These are phyloP conservation scores for Paramyrothecium roridum DNA, from an alignment of 2,329 filamentous ascomycete species.

Conservation along the genomic window DNA sequence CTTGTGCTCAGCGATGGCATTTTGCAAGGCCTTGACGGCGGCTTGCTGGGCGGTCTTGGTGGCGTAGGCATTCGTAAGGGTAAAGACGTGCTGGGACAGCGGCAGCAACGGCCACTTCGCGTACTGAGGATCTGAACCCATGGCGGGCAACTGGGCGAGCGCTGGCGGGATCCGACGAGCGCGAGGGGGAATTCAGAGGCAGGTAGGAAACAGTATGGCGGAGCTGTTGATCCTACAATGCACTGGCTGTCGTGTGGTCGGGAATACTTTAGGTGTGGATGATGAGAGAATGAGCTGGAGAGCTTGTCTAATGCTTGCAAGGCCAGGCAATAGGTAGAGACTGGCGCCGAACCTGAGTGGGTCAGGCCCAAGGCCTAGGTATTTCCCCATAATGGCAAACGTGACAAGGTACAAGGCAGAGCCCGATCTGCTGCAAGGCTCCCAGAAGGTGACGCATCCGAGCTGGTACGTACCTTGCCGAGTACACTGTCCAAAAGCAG, in stretches of 20 bases:
- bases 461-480: background rate
- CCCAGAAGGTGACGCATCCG: slow-evolving; percentile 25
- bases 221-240: slow-evolving; percentile 6
- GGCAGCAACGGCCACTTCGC: slow-evolving; percentile 80
- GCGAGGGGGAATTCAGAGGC: slow-evolving; percentile 10
- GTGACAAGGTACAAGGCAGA: background rate
- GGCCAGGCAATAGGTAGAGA: background rate
- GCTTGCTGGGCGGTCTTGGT: slow-evolving; percentile 63
- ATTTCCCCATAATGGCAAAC: slow-evolving; percentile 14
- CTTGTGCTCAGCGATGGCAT: slow-evolving; percentile 79
- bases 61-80: slow-evolving; percentile 77
- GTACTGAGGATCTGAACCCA: slow-evolving; percentile 80
- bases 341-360: background rate
- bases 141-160: slow-evolving; percentile 37
- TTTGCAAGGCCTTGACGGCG: slow-evolving; percentile 71
- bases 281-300: background rate
- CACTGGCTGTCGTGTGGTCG: background rate
- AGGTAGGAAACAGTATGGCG: background rate
- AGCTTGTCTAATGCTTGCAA: slow-evolving; percentile 4
- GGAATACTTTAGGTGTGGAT: background rate
- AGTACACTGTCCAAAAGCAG: too few relatives aligned
- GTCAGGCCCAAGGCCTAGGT: background rate
- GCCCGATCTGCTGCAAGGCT: slow-evolving; percentile 21
- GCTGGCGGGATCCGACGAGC: slow-evolving; percentile 5
- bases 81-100: slow-evolving; percentile 82